phyloP scores from a whole-genome alignment of 2,329 filamentous ascomycete genomes.

The Neonectria magnoliae region DNA sequence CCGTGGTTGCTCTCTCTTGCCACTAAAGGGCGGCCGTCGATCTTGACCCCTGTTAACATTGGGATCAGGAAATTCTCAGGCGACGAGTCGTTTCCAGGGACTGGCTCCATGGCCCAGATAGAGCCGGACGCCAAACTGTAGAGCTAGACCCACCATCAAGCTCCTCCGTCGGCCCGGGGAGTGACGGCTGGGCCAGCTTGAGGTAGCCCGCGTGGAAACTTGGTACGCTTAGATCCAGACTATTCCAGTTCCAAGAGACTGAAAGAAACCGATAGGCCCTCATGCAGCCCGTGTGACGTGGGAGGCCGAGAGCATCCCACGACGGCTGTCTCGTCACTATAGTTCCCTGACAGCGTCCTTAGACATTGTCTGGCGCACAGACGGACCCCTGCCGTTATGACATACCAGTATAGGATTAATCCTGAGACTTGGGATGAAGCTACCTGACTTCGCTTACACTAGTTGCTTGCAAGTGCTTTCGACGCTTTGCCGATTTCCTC shows the following conservation, averaged over 20 bases:
- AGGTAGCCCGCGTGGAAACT: background rate
- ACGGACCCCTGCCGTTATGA: conserved; percentile 16
- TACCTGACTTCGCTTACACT: background rate
- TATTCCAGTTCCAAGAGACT: background rate
- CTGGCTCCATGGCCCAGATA: conserved; percentile 49
- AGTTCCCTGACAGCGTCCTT: conserved; percentile 3
- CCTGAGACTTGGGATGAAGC: conserved; percentile 3
- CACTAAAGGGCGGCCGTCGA: conserved; percentile 20
- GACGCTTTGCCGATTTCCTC: background rate
- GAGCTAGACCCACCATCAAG: conserved; percentile 13
- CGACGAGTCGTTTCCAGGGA: conserved; percentile 64
- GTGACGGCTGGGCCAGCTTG: conserved; percentile 6
- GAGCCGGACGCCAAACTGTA: conserved; percentile 47
- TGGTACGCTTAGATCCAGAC: background rate
- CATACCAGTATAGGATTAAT: background rate
- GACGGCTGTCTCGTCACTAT: conserved; percentile 18
- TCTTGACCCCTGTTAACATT: conserved; percentile 30
- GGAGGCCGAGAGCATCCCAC: conserved; percentile 15
- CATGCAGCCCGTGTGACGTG: background rate
- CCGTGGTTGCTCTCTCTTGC: conserved; percentile 26
- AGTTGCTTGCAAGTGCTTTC: background rate
- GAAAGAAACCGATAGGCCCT: conserved; percentile 4
- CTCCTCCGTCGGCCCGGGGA: conserved; percentile 15
- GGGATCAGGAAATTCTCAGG: conserved; percentile 59
- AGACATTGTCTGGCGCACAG: conserved; percentile 30